These are phyloP conservation scores for Cladosporium velox DNA, from an alignment of 2,329 filamentous ascomycete genomes.

Conservation along the genomic window DNA sequence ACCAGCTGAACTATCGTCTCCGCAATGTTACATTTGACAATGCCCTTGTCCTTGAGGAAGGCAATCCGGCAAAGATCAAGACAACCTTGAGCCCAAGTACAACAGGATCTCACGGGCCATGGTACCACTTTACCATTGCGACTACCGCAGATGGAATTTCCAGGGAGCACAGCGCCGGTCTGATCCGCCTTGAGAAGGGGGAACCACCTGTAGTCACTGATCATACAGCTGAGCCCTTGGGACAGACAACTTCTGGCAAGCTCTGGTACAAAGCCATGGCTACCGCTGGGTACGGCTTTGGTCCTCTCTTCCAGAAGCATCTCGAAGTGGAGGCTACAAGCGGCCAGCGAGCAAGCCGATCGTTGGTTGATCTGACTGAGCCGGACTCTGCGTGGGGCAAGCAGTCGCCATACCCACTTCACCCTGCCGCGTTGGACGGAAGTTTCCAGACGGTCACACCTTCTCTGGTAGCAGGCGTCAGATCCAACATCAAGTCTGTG, in stretches of 20 bases:
- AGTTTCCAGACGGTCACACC: neutral
- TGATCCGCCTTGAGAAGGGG: neutral
- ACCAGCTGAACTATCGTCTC: neutral
- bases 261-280: constrained; percentile 1
- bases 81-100: neutral
- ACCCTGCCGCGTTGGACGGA: neutral
- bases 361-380: neutral
- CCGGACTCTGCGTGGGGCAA: neutral
- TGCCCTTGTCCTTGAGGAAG: neutral
- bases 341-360: neutral
- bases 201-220: neutral
- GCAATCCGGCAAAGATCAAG: neutral
- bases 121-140: neutral
- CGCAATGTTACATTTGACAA: neutral
- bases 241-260: neutral
- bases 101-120: neutral
- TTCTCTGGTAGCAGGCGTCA: neutral
- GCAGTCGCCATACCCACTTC: neutral
- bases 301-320: neutral
- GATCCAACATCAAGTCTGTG: neutral
- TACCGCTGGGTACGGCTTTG: neutral
- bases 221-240: neutral
- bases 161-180: neutral
- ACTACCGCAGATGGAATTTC: neutral
- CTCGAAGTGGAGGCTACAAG: neutral